Base-by-base conservation (phyloP, 2,329 filamentous ascomycete species). In the Colletotrichum somersetense region DNA sequence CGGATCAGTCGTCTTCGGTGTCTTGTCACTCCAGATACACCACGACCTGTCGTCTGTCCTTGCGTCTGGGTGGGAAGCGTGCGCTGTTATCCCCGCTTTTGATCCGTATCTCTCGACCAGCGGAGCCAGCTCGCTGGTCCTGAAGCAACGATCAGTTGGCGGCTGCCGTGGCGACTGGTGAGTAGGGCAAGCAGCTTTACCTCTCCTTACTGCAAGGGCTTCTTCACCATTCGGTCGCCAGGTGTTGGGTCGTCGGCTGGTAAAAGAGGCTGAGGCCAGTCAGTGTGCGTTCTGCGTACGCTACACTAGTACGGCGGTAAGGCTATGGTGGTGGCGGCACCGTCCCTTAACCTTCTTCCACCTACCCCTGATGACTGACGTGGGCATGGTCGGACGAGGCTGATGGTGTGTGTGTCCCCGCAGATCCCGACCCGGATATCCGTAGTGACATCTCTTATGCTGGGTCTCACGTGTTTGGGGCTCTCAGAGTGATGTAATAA, bases 401-500 rank as follows among this genome's bases (percentile, higher is more conserved):
- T 64, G 66, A 20, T 48, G 42, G 33, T 35, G 18, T 44, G 18
- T n/a, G 44, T 46, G 44, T 46, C 18, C 52, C 61, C 61, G 59
- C 66, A 62, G 58, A 63, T 57, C 40, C 38, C 44, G 18, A 8
- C 18, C 20, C 44, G 44, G 42, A 5, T 18, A 18, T 30, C 30
- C 30, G 40, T 2, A 57, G 26, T 40, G 26, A 8, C 58, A 33
- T 40, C 40, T 40, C 40, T 30, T 30, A 38, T 38, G 35, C 11
- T 38, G 40, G 18, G 8, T 46, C 44, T 64, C 50, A 64, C 38
- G 50, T 64, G 26, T 56, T 64, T n/a, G 48, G 48, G 20, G 44
- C 38, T 30, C 2, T 26, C 14, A 64, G 20, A 64, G 69, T 72
- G 69, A 72, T 59, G 69, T 72, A 64, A 71, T 71, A 35, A 30